Base-by-base conservation (phyloP, 2,329 filamentous ascomycete genomes). In the Tolypocladium album region DNA sequence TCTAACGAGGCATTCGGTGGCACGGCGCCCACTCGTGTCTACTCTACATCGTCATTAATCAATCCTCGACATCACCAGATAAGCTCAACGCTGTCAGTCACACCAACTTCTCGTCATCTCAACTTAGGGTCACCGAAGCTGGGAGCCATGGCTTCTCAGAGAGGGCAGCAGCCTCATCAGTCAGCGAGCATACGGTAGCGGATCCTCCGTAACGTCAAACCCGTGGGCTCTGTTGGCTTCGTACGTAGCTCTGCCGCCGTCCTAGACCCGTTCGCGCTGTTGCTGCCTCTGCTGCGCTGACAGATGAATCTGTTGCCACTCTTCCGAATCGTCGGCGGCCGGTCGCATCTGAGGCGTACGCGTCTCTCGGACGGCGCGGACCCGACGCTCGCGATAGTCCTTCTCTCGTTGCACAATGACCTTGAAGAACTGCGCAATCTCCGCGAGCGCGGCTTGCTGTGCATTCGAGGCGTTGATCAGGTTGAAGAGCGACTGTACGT, bases 401-500 rank as follows among this genome's bases (percentile, higher is more conserved):
- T 68, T 66, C 68, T 80, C 78, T 22, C 80, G 74, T 64, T 82
- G 79, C 1, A 83, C 67, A 57, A 79, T 77, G 17, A 77, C 72
- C 65, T 79, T 79, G 74, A 84, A 85, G 66, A 85, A 84, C 43
- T 77, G 75, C 1, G 78, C 73, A 57, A 82, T 75, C 66, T 83
- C 78, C 1, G 75, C 75, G 7, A 85, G 70, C 47, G 78, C 73
- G 45, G 76, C 66, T 64, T 82, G 79, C 58, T 77, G 72, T 7
- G 68, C 58, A 50, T 79, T 75, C 0, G 74, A 67, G 31, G 74
- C 75, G 15, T 79, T 79, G 4, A 85, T 68, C 22, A 83, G 69
- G 61, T 78, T 75, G 62, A 83, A 75, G 3, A 84, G 68, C 11
- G 74, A 75, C 70, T 82, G 79, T 0, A 79, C 67, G 63, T 85